phyloP scores from a whole-genome alignment of 345 rosid species.

The Triadica sebifera region DNA sequence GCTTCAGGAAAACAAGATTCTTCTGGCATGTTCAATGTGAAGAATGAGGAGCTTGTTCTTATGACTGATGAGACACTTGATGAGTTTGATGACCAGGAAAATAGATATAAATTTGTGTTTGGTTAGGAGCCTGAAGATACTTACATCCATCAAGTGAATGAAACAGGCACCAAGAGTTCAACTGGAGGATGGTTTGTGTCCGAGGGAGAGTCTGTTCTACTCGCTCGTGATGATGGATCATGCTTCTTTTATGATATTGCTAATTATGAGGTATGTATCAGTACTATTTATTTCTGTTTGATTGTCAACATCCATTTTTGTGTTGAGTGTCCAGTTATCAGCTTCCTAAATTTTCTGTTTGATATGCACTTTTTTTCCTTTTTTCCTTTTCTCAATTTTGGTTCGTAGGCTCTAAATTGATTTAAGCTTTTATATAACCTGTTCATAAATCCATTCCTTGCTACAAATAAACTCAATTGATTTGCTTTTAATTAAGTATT shows the following conservation, averaged over 20 bases:
- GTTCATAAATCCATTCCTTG: not conserved
- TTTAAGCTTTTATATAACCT: not conserved
- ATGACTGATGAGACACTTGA: conserved; percentile 72
- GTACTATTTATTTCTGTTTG: not conserved
- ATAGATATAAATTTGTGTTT: conserved; percentile 37
- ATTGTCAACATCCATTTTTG: not conserved
- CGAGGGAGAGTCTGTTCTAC: conserved; percentile 92
- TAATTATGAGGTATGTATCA: conserved; percentile 68
- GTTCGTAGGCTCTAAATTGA: not conserved
- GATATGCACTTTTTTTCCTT: not conserved
- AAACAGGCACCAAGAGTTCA: conserved; percentile 60
- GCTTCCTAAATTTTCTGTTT: conserved; percentile 3
- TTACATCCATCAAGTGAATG: conserved; percentile 48
- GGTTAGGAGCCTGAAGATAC: conserved; percentile 59
- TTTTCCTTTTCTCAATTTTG: not conserved
- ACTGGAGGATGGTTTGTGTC: conserved; percentile 99
- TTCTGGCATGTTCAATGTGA: conserved; percentile 28
- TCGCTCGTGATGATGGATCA: conserved; percentile 84
- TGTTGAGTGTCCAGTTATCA: not conserved
- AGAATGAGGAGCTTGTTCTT: conserved; percentile 47
- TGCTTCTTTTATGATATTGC: conserved; percentile 84
- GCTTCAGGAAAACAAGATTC: conserved; percentile 40
- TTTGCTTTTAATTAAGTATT: not conserved
- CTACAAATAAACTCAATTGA: not conserved
- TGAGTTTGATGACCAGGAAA: conserved; percentile 78